Evolutionary conservation across 2,329 filamentous ascomycete species (phyloP).

Genomic region (Beauveria bassiana): DNA sequence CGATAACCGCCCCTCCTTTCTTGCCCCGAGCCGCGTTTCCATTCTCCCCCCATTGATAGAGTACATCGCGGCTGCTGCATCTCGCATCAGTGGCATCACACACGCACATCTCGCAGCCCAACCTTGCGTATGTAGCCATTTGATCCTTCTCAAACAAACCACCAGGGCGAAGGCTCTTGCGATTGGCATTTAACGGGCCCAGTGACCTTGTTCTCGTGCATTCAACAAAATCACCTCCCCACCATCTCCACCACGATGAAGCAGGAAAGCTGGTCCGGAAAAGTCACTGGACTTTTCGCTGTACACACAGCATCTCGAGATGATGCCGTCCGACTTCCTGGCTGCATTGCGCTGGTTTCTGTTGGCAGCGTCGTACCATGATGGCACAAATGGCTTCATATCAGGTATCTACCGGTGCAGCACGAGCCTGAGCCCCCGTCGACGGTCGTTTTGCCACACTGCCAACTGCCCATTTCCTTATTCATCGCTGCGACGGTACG

Average conservation of each 20-base stretch:
- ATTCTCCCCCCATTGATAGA: neutral
- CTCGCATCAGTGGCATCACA: neutral
- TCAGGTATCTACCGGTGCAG: neutral
- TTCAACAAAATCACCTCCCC: neutral
- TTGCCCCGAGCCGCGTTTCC: neutral
- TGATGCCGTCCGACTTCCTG: no score
- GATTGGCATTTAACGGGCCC: neutral
- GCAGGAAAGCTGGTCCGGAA: neutral
- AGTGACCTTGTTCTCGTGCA: neutral
- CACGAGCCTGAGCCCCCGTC: neutral
- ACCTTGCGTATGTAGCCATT: neutral
- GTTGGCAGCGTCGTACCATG: neutral
- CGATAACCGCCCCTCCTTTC: neutral
- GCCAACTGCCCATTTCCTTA: no score
- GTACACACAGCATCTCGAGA: no score
- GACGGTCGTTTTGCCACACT: no score
- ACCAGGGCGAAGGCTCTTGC: neutral
- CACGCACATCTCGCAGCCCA: slow-evolving; percentile 1
- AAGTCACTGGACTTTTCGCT: neutral
- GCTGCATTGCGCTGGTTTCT: no score
- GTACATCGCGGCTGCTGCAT: neutral
- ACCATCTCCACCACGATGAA: neutral
- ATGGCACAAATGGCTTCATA: neutral
- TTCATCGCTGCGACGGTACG: no score
- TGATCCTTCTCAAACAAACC: neutral